Evolutionary conservation across 768 basidiomycete species (phyloP).

Genomic region (Tricholoma matsutake): DNA sequence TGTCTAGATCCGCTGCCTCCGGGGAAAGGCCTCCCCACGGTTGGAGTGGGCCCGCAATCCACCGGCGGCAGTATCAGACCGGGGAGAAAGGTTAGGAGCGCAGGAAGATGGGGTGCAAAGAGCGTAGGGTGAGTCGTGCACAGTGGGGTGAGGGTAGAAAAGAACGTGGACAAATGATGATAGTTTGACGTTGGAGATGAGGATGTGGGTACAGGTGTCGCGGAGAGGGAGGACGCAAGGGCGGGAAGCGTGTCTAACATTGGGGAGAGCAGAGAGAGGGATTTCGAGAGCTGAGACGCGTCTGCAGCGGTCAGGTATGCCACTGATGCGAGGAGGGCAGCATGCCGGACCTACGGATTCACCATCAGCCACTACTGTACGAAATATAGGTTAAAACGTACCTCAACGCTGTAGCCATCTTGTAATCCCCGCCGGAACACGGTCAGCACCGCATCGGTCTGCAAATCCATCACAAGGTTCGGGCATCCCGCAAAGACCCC

Average conservation of each 20-base stretch:
- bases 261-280: slow-evolving; percentile 57
- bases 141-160: slow-evolving; percentile 68
- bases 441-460: slow-evolving; percentile 63
- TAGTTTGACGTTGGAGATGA: slow-evolving; percentile 31
- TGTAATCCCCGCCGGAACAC: slow-evolving; percentile 68
- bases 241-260: slow-evolving; percentile 74
- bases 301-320: slow-evolving; percentile 68
- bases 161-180: slow-evolving; percentile 58
- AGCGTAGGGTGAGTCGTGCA: slow-evolving; percentile 63
- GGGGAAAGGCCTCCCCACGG: slow-evolving; percentile 44
- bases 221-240: slow-evolving; percentile 39
- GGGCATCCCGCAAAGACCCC: slow-evolving; percentile 72
- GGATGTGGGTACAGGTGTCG: slow-evolving; percentile 23
- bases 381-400: slow-evolving; percentile 17
- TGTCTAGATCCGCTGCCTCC: slow-evolving; percentile 23
- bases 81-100: slow-evolving; percentile 68
- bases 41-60: slow-evolving; percentile 50
- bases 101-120: slow-evolving; percentile 71
- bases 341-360: slow-evolving; percentile 58
- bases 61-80: slow-evolving; percentile 61
- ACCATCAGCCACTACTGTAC: background rate
- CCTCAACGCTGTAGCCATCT: slow-evolving; percentile 64
- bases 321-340: slow-evolving; percentile 67
- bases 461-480: slow-evolving; percentile 74
- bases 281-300: slow-evolving; percentile 55